A percentile compares a stretch with the other conserved stretches of the same genome.
Conservation (phyloP, 108 stramenopile species). For the Pseudonitzschia multistriata region DNA sequence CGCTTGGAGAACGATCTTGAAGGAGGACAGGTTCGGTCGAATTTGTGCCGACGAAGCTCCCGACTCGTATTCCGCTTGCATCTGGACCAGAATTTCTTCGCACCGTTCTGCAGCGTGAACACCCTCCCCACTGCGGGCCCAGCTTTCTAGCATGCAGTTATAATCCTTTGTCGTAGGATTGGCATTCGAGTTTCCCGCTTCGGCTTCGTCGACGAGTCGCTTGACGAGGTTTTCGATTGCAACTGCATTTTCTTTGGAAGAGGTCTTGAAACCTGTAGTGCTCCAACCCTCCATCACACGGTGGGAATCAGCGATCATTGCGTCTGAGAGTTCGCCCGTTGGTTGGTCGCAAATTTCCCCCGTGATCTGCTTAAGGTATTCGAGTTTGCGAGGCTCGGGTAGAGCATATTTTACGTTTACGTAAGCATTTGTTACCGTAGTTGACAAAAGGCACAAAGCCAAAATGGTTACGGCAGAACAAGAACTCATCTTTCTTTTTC, state of each 20-base stretch:
- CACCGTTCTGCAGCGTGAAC: conserved; percentile 56
- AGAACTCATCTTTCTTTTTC: no score
- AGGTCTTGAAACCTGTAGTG: conserved; percentile 11
- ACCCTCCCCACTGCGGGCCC: conserved; percentile 62
- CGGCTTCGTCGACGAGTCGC: conserved; percentile 68
- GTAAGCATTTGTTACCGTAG: background rate
- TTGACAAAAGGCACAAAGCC: background rate
- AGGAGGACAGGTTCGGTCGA: conserved; percentile 45
- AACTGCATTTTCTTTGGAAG: conserved; percentile 55
- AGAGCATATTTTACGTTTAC: conserved; percentile 44
- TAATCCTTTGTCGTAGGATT: conserved; percentile 48
- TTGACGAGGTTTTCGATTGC: conserved; percentile 66
- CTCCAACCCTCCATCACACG: conserved; percentile 76
- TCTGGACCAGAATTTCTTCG: conserved; percentile 68
- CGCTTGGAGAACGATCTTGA: conserved; percentile 42
- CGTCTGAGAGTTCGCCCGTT: conserved; percentile 51
- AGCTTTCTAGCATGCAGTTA: conserved; percentile 68
- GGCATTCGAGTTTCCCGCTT: conserved; percentile 56
- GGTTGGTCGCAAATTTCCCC: conserved; percentile 53
- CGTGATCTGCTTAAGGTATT: conserved; percentile 66
- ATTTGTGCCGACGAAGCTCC: conserved; percentile 36
- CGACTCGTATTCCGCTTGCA: conserved; percentile 52
- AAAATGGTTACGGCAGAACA: no score
- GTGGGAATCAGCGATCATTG: conserved; percentile 44
- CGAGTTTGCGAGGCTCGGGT: conserved; percentile 47